Conservation (phyloP, 352 stramenopile genomes). For the Globisporangium mamillatum region DNA sequence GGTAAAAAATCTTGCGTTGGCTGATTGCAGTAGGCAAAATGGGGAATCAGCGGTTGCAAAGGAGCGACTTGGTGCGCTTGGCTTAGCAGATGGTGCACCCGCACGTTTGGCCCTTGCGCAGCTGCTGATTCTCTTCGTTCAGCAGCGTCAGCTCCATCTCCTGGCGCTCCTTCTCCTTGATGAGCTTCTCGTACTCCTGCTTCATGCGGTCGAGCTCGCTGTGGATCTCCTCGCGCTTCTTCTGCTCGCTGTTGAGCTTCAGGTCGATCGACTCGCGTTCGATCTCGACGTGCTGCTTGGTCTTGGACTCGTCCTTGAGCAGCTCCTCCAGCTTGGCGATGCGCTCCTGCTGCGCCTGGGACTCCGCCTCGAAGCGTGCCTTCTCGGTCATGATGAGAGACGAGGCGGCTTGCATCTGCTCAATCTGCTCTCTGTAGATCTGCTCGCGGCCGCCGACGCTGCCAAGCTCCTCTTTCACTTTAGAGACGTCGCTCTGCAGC, state of each 20-base stretch:
- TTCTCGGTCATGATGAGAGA: slow-evolving; percentile 79
- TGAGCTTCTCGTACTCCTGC: slow-evolving; percentile 61
- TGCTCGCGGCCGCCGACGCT: slow-evolving; percentile 76
- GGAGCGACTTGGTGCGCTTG: neutral
- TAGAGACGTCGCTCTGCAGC: slow-evolving; percentile 66
- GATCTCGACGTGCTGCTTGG: slow-evolving; percentile 73
- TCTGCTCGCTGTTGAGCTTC: slow-evolving; percentile 56
- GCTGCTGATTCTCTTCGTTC: slow-evolving; percentile 73
- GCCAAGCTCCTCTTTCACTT: slow-evolving; percentile 81
- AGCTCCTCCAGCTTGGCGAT: slow-evolving; percentile 67
- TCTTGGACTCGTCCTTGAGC: slow-evolving; percentile 56
- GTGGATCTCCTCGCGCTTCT: slow-evolving; percentile 56
- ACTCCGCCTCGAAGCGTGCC: slow-evolving; percentile 49
- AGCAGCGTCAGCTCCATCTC: slow-evolving; percentile 78
- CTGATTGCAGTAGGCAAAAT: neutral
- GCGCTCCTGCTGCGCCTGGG: slow-evolving; percentile 62
- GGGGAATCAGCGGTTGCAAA: neutral
- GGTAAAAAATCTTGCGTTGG: neutral
- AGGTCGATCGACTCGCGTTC: slow-evolving; percentile 71
- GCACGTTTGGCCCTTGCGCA: slow-evolving; percentile 69
- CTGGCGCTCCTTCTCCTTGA: slow-evolving; percentile 80
- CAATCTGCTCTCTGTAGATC: slow-evolving; percentile 87
- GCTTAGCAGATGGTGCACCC: slow-evolving; percentile 67
- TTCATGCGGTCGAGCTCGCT: slow-evolving; percentile 64
- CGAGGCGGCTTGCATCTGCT: slow-evolving; percentile 75